Evolutionary conservation across 2,329 filamentous ascomycete genomes (phyloP).

Genomic region (Fusarium concolor): DNA sequence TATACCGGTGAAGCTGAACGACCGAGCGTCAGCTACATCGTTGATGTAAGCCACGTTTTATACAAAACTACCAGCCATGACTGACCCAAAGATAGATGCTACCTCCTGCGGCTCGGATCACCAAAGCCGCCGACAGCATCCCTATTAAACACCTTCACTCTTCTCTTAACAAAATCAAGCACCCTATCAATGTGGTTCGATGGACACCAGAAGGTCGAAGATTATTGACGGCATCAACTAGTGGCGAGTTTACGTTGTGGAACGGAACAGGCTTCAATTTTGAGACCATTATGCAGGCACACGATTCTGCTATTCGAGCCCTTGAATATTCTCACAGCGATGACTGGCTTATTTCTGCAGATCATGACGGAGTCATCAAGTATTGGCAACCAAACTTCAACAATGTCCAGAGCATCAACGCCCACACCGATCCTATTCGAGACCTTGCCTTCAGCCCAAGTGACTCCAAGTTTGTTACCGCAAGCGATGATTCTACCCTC

Average conservation of each 20-base stretch:
- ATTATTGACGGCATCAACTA: constrained; percentile 91
- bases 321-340: constrained; percentile 93
- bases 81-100: constrained; percentile 72
- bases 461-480: constrained; percentile 95
- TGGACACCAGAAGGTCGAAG: constrained; percentile 97
- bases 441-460: constrained; percentile 94
- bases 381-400: constrained; percentile 99
- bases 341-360: constrained; percentile 96
- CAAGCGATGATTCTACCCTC: constrained; percentile 90
- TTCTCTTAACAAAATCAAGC: constrained; percentile 98
- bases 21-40: constrained; percentile 88
- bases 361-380: constrained; percentile 95
- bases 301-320: constrained; percentile 87
- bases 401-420: constrained; percentile 94
- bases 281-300: constrained; percentile 98
- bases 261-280: constrained; percentile 99
- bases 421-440: constrained; percentile 88
- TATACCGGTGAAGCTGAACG: constrained; percentile 82
- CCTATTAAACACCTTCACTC: constrained; percentile 96
- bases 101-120: constrained; percentile 80
- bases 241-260: constrained; percentile 98
- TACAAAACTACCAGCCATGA: constrained; percentile 14
- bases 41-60: constrained; percentile 72
- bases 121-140: constrained; percentile 84
- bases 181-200: constrained; percentile 94